Evolutionary conservation across 768 basidiomycete species (phyloP), one percentile per base, ranked within the genome.

Genomic region (Mycena latifolia): DNA sequence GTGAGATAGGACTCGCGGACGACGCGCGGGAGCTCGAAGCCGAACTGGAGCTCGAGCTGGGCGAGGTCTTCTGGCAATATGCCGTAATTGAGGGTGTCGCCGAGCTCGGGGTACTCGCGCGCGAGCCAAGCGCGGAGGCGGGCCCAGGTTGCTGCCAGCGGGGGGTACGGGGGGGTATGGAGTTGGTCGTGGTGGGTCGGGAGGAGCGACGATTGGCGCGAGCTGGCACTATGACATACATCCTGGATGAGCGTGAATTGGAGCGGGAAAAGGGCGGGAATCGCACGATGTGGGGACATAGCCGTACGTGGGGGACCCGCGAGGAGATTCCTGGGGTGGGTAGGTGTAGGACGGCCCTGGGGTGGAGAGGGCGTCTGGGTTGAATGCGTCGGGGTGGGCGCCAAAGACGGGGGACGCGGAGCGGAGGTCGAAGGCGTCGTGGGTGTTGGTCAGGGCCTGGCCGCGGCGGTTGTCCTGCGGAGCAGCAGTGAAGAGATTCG

Each of bases 1-100:
- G 84, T 82, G 50, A 91, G 83, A 80, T 97, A 97, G 0, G 94
- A 94, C 69, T 99, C 98, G 25, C 95, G 88, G n/a, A 99, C 88
- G 35, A 91, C 89, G 33, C 86, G 84, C 4, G 98, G 98, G 24
- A 99, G 86, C 10, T 89, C 79, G 70, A 93, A 88, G 31, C 96
- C 95, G 67, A 97, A 89, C 69, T 94, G 88, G 76, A 90, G 83
- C 79, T 98, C 95, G 73, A 96, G 86, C 37, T 91, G 85, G 41
- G 91, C 85, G 65, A 98, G 86, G 75, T 95, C 91, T 69, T 87
- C 86, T 12, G 91, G 91, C 58, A 91, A 85, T 68, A 95, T 92
- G 67, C 95, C 94, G 73, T 92, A 94, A 77, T 97, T 97, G 70
- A 99, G 91, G 11, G 96, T 98, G 77, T 99, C 96, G 29, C 92